These are phyloP conservation scores for Lantana camara DNA, from an alignment of 257 asterid species.

Conservation along the genomic window DNA sequence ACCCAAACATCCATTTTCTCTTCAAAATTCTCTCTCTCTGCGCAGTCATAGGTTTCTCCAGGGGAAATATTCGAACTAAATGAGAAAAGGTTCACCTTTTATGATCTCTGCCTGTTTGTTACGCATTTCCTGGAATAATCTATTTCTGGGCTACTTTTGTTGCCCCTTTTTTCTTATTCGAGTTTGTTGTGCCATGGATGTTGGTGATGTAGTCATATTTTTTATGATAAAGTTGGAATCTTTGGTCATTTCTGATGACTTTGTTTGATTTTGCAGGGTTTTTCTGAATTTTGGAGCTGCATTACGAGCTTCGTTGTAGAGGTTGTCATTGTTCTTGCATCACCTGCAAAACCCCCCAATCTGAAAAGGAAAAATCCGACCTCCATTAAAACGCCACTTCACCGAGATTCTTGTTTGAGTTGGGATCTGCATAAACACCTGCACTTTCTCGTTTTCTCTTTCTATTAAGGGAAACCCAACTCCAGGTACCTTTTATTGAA, in stretches of 20 bases:
- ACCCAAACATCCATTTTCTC: constrained; percentile 3
- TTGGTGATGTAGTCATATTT: constrained; percentile 10
- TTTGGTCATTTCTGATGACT: constrained; percentile 21
- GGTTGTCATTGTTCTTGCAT: no score
- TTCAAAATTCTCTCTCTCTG: constrained; percentile 4
- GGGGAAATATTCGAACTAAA: constrained; percentile 3
- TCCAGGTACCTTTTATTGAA: no score
- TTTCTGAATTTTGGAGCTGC: constrained; percentile 30
- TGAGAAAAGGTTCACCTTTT: constrained; percentile 20
- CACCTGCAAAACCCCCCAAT: no score
- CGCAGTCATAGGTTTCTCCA: constrained; percentile 27
- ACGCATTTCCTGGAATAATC: constrained; percentile 8
- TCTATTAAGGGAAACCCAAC: no score
- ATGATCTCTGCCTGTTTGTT: constrained; percentile 21
- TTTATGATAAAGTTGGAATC: constrained; percentile 22
- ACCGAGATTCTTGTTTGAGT: no score
- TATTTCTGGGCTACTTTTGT: constrained; percentile 4
- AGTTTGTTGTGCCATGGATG: constrained; percentile 24
- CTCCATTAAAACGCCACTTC: no score
- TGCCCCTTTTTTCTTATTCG: background rate
- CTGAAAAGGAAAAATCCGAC: no score
- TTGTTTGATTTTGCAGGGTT: constrained; percentile 33
- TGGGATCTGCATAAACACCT: no score
- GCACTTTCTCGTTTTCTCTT: no score
- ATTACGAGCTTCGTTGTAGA: constrained; percentile 21